Conservation (phyloP, 1,284 basidiomycete genomes). For the Neolentinus lepideus region DNA sequence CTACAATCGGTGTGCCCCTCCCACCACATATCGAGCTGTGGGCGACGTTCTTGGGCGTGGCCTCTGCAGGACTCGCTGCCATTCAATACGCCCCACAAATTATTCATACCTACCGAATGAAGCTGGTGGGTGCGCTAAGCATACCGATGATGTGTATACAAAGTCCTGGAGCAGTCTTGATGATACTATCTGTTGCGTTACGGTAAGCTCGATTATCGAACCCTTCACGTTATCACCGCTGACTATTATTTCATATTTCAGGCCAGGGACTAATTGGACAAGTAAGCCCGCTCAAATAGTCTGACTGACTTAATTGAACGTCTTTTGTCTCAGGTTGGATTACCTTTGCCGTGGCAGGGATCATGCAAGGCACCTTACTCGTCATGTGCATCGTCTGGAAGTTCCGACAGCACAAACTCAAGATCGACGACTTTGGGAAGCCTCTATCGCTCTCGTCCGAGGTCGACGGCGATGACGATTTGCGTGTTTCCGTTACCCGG, state of each 20-base stretch:
- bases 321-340: constrained; percentile 57
- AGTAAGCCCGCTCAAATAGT: constrained; percentile 31
- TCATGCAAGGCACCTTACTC: constrained; percentile 81
- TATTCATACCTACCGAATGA: constrained; percentile 67
- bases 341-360: constrained; percentile 79
- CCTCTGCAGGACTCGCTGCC: constrained; percentile 70
- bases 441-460: constrained; percentile 30
- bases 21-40: constrained; percentile 48
- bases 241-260: constrained; percentile 13
- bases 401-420: constrained; percentile 61
- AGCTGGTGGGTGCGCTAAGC: constrained; percentile 86
- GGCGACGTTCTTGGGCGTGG: constrained; percentile 86
- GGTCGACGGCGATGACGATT: constrained; percentile 13
- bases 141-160: constrained; percentile 95
- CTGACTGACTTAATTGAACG: constrained; percentile 7
- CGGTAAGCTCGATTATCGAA: constrained; percentile 31
- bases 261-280: constrained; percentile 84
- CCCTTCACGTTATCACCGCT: constrained; percentile 9
- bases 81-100: constrained; percentile 90
- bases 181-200: constrained; percentile 83
- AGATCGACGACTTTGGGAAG: constrained; percentile 91
- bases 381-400: constrained; percentile 80
- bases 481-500: constrained; percentile 15
- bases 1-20: constrained; percentile 23
- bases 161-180: constrained; percentile 84